Evolutionary conservation across 257 asterid species (phyloP).

Genomic region (Solanum infundibuliforme): DNA sequence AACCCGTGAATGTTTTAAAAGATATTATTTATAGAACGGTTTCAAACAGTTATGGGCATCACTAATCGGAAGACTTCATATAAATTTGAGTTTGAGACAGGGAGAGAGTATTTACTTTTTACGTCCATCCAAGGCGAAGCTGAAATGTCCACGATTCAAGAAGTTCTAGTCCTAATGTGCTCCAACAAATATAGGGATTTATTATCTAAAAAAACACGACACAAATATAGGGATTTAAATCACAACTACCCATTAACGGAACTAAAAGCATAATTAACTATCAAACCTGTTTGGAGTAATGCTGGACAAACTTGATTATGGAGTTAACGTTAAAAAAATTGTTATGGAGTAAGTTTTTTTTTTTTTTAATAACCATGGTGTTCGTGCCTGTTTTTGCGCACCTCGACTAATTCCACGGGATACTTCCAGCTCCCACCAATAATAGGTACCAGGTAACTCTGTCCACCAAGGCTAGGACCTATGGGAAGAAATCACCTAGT

Average conservation of each 20-base stretch:
- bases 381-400: neutral
- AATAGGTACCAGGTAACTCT: neutral
- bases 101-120: neutral
- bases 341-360: neutral
- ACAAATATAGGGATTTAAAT: neutral
- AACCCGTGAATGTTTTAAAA: neutral
- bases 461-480: neutral
- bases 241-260: neutral
- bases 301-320: neutral
- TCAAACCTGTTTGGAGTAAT: neutral
- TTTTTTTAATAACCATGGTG: neutral
- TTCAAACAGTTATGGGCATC: neutral
- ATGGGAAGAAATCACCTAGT: neutral
- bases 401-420: neutral
- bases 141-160: neutral
- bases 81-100: neutral
- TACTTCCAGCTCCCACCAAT: neutral
- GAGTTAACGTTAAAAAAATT: neutral
- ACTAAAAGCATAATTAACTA: neutral
- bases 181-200: neutral
- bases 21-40: neutral
- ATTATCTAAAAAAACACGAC: neutral
- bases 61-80: neutral
- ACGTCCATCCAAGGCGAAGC: neutral
- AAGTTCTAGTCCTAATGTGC: neutral